Evolutionary conservation across 2,329 filamentous ascomycete genomes (phyloP).

Genomic region (Chaetomiaceae sp.): DNA sequence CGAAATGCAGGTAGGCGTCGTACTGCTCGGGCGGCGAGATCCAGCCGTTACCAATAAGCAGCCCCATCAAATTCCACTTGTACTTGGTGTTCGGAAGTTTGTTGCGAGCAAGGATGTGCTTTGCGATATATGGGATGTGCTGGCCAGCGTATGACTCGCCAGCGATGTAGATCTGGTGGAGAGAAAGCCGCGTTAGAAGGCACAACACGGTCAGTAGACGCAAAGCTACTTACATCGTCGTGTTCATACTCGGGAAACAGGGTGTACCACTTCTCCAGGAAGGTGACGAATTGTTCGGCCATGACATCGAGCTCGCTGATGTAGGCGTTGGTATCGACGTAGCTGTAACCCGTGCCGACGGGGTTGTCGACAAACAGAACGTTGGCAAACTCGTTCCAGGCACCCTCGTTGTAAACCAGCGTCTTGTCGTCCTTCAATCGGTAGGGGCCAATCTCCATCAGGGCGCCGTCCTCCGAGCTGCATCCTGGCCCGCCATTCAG

Average conservation of each 20-base stretch:
- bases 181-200: constrained; percentile 24
- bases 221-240: constrained; percentile 71
- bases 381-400: constrained; percentile 98
- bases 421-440: constrained; percentile 69
- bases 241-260: constrained; percentile 87
- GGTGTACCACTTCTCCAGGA: constrained; percentile 86
- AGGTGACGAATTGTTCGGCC: constrained; percentile 80
- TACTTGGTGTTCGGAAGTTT: constrained; percentile 47
- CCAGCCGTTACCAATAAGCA: constrained; percentile 97
- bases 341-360: constrained; percentile 94
- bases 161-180: constrained; percentile 74
- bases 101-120: constrained; percentile 84
- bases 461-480: constrained; percentile 90
- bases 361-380: constrained; percentile 96
- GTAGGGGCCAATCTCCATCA: constrained; percentile 97
- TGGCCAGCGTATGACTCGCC: constrained; percentile 97
- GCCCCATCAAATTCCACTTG: constrained; percentile 73
- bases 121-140: constrained; percentile 95
- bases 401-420: constrained; percentile 81
- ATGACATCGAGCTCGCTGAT: constrained; percentile 81
- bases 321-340: constrained; percentile 84
- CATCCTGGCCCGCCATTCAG: constrained; percentile 95
- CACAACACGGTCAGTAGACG: neutral
- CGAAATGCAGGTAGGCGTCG: constrained; percentile 75
- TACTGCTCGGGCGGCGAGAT: constrained; percentile 90